Base-by-base conservation (phyloP, 2,329 filamentous ascomycete species). In the Fusarium tanahbumbuense region DNA sequence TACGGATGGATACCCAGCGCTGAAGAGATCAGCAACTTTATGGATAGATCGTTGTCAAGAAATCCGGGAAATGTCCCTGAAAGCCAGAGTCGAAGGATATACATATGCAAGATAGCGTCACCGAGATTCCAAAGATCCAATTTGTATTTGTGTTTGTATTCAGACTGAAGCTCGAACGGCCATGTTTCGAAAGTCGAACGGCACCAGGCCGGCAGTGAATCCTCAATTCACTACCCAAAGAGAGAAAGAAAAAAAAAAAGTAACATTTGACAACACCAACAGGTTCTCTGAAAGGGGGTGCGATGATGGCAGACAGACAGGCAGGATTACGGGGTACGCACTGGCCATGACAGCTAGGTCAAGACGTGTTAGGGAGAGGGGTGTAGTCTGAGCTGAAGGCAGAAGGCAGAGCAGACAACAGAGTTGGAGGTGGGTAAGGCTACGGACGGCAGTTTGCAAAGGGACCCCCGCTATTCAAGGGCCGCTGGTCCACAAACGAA, bases 391-490 rank as follows among this genome's bases (percentile, higher is more conserved):
- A 59, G 56, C 49, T 67, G 57, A 56, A 61, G 48, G 47, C 27
- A 42, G 57, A 55, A 61, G 48, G 47, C 27, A 42, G 53, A 58
- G 37, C 50, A 56, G 64, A 55, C 60, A 67, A 67, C 45, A 58
- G 54, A 64, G 64, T 60, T 64, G 67, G 56, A 68, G 61, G 75
- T 75, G 71, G 74, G 68, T 73, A 76, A 74, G 75, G 75, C 75
- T 75, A 73, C 67, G 75, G 71, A 74, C 75, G 75, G 75, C 75
- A 76, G 73, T 77, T 76, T 73, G 69, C 70, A 75, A 74, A 73
- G 71, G 69, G 65, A 58, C 67, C 70, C 71, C 71, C 71, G 67
- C 61, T 71, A 63, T 52, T 64, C 57, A 68, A 68, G 68, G 66
- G 63, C 54, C 57, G 60, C 62, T 70, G 54, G 69, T 53, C 59